These are phyloP conservation scores for Fusarium metavorans DNA, from an alignment of 2,329 filamentous ascomycete species.

Conservation along the genomic window DNA sequence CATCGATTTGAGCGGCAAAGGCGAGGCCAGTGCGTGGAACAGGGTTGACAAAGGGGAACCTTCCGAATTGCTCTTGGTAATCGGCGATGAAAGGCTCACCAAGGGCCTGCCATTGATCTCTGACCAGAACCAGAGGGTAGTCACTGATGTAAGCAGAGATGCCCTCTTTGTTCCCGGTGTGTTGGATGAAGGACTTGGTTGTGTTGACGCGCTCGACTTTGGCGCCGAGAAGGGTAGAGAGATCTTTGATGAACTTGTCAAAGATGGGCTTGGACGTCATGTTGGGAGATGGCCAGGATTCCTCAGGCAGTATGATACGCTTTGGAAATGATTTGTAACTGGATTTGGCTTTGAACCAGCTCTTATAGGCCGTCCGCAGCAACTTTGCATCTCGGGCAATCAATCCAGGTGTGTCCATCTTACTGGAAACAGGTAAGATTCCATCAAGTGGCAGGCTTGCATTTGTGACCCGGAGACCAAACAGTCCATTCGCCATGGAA, in stretches of 20 bases:
- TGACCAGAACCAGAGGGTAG: neutral
- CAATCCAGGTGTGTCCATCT: neutral
- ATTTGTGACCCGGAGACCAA: conserved; percentile 55
- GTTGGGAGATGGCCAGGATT: neutral
- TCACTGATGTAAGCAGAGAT: neutral
- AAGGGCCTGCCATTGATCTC: neutral
- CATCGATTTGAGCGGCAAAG: neutral
- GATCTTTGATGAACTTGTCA: neutral
- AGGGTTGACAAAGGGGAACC: neutral
- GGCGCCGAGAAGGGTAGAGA: neutral
- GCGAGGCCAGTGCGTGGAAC: neutral
- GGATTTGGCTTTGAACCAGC: neutral
- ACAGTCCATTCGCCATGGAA: conserved; percentile 57
- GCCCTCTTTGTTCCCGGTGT: neutral
- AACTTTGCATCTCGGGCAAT: neutral
- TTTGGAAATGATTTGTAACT: conserved; percentile 6
- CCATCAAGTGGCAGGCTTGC: neutral
- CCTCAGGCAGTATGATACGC: neutral
- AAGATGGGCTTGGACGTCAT: neutral
- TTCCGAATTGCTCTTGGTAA: neutral
- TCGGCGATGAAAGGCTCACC: neutral
- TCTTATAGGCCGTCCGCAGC: neutral
- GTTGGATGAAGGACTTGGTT: neutral
- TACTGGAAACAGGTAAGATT: neutral
- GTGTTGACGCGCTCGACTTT: neutral